A percentile compares a stretch with the other conserved stretches of the same genome.
Evolutionary conservation across 495 filamentous ascomycete genomes (phyloP).

Genomic region (Oidiodendron maius): DNA sequence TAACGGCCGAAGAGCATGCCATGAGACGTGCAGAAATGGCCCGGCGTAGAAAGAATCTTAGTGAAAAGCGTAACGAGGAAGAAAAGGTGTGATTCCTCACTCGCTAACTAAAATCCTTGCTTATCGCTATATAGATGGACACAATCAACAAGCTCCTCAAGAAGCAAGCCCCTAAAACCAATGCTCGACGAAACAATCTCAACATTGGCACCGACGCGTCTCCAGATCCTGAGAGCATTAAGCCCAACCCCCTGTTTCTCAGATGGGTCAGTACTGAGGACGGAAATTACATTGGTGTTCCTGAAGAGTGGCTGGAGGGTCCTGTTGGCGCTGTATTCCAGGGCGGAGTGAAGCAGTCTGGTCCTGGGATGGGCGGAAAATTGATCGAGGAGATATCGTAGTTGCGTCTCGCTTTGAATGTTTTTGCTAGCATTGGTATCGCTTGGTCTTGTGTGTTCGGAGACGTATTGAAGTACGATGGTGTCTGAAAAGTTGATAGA

Average conservation of each 20-base stretch:
- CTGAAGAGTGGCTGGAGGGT: conserved; percentile 72
- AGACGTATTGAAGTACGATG: no score
- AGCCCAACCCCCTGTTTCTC: conserved; percentile 62
- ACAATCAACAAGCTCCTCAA: conserved; percentile 96
- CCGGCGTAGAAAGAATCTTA: conserved; percentile 87
- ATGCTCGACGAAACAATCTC: conserved; percentile 43
- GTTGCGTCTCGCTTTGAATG: background rate
- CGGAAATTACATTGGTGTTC: conserved; percentile 66
- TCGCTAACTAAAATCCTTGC: background rate
- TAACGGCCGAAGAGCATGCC: conserved; percentile 90
- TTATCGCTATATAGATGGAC: conserved; percentile 63
- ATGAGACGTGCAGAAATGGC: conserved; percentile 98
- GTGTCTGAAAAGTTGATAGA: no score
- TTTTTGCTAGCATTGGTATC: background rate
- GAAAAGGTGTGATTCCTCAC: conserved; percentile 67
- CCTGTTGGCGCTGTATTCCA: conserved; percentile 59
- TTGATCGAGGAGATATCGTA: conserved; percentile 22
- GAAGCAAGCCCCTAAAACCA: conserved; percentile 86
- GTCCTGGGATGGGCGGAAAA: conserved; percentile 15
- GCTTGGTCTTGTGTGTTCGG: background rate
- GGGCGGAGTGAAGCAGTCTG: conserved; percentile 16
- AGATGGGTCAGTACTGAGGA: conserved; percentile 71
- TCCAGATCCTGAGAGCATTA: conserved; percentile 33
- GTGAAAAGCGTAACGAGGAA: conserved; percentile 96
- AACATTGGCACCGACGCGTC: conserved; percentile 53